Base-by-base conservation (phyloP, 1,139 yeast species). In the Pneumocystis murina region DNA sequence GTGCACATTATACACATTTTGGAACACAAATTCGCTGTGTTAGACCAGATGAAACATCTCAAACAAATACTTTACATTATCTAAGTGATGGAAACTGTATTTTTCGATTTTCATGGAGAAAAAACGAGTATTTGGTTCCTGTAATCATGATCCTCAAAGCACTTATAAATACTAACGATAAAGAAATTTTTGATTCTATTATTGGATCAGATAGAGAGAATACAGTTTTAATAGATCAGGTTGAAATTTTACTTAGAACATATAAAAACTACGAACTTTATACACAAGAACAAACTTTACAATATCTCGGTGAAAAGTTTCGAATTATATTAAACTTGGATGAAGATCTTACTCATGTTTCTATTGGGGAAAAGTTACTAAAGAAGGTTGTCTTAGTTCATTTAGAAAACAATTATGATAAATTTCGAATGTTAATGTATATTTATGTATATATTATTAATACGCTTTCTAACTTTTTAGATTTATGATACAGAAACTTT, bases 31-130 rank as follows among this genome's bases (percentile, higher is more conserved):
- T 92, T 67, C 83, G 99, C 76, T 83, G 87, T 68, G 97, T 90
- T 5, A 84, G 98, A 73, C 95, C 95, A 3, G 99, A 94, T 75
- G 97, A 92, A 77, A 87, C 96, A 14, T 90, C 98, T 17, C 97
- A 91, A 76, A 90, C 98, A 3, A 92, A 92, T 72, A 97, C 92
- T 8, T 79, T 92, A 73, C 99, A 94, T 75, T 92, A 94, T 74
- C 82, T 94, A 73, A 87, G 83, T 71, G 97, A 94, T 72, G 99
- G 98, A 76, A 92, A 87, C 71, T 96, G 91, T 63, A 91, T 97
- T 0, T 89, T 92, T 78, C 81, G 98, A 74, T 92, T 92, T 75
- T 87, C 97, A 12, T 92, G 97, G 97, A 85, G 90, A 72, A 92
- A 94, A 72, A 92, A 89, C 73, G 99, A 92, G 76, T 92, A 87